These are phyloP conservation scores for Penicillium hesseltinei DNA, from an alignment of 2,329 filamentous ascomycete genomes.

Conservation along the genomic window DNA sequence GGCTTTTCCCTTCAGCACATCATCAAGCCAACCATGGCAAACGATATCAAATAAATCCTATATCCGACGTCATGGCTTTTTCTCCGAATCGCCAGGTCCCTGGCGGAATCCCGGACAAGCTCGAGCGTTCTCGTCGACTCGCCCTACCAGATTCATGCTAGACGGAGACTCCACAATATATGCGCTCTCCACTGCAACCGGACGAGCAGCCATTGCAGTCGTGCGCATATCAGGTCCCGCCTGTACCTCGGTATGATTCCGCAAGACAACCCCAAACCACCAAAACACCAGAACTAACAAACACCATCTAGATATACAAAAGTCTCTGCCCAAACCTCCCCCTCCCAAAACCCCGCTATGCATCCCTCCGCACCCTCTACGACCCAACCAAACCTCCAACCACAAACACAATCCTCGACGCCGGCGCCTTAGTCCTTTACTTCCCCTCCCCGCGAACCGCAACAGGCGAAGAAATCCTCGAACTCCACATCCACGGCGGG, in stretches of 20 bases:
- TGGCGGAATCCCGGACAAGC: background rate
- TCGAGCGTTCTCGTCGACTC: slow-evolving; percentile 27
- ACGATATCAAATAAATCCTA: slow-evolving; percentile 9
- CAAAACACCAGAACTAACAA: background rate
- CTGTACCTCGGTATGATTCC: slow-evolving; percentile 60
- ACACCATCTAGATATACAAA: slow-evolving; percentile 60
- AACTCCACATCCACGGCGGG: slow-evolving; percentile 92
- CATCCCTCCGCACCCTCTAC: slow-evolving; percentile 72
- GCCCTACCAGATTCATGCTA: slow-evolving; percentile 16
- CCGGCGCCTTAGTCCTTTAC: slow-evolving; percentile 75
- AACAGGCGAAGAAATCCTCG: slow-evolving; percentile 88
- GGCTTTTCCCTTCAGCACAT: slow-evolving; percentile 26
- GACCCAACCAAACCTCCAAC: slow-evolving; percentile 50
- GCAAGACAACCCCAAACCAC: background rate
- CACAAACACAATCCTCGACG: slow-evolving; percentile 60
- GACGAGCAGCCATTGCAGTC: slow-evolving; percentile 85
- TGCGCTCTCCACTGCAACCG: slow-evolving; percentile 81
- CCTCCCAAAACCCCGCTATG: slow-evolving; percentile 60
- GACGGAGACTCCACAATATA: slow-evolving; percentile 68
- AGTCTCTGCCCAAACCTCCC: slow-evolving; percentile 56
- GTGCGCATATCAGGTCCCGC: slow-evolving; percentile 80
- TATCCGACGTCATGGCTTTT: slow-evolving; percentile 14
- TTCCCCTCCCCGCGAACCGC: slow-evolving; percentile 79
- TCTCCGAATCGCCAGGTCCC: slow-evolving; percentile 1
- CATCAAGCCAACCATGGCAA: slow-evolving; percentile 19